Base-by-base conservation (phyloP, 148 eudicot genomes). In the Rhododendron henanense region DNA sequence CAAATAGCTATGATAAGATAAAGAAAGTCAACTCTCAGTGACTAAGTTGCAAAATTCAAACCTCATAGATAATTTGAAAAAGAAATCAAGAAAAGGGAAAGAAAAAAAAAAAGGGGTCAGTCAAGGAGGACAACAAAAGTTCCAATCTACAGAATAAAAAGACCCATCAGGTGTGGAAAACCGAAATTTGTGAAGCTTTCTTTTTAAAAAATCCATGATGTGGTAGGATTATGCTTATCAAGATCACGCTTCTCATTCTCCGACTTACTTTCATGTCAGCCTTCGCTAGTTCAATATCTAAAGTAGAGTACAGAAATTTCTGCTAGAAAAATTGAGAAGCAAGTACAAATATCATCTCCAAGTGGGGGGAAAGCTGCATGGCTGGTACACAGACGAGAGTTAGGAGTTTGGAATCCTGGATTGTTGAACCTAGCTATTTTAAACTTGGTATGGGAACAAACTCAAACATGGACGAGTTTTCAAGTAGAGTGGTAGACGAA, bases 1-100 rank as follows among this genome's bases (percentile, higher is more conserved):
- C 84, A 89, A 95, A 92, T 83, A 96, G 86, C 88, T 88, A 80
- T 33, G 37, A 71, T 57, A 83, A 76, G 82, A 86, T 75, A 4
- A 55, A 41, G 47, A 74, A 74, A 77, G 50, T 35, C 19, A 35
- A 50, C 35, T 77, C 57, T 21, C 87, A 44, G 65, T 31, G 78
- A 13, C 16, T 21, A 35, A 53, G 50, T 15, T 21, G 82, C 39
- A 55, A 76, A 77, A n/a, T 37, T 39, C 9, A 61, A 76, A 47
- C 84, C 16, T 23, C 41, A 45, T 11, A 33, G 37, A 51, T 39
- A 51, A 39, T 55, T 57, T 23, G 2, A 28, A 31, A 57, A 69
- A 19, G 16, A 51, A 21, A n/a, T 13, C 33, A 69, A 69, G 39
- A 11, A 31, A 2, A 39, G 13, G 47, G 0, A 41, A 8, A 41